These are phyloP conservation scores for Zygotorulaspora danielsina DNA, from an alignment of 805 yeast species.

Conservation along the genomic window DNA sequence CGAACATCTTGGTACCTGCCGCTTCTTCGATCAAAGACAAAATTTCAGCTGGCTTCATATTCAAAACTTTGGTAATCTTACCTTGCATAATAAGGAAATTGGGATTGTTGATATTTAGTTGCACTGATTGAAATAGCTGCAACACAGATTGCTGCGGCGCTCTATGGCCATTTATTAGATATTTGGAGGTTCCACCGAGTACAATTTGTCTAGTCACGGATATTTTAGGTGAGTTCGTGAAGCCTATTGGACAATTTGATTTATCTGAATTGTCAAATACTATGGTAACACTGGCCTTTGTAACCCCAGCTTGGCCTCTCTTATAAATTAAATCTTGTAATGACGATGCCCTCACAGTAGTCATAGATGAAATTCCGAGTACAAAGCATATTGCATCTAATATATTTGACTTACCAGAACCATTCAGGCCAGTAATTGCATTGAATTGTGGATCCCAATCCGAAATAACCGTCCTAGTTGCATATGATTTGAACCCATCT, in stretches of 20 bases:
- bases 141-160: conserved; percentile 93
- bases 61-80: conserved; percentile 91
- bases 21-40: conserved; percentile 94
- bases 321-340: conserved; percentile 92
- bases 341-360: conserved; percentile 91
- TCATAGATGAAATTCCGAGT: conserved; percentile 90
- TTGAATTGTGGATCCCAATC: conserved; percentile 96
- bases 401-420: conserved; percentile 95
- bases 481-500: conserved; percentile 97
- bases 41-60: conserved; percentile 91
- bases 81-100: conserved; percentile 99
- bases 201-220: conserved; percentile 89
- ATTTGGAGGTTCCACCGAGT: conserved; percentile 88
- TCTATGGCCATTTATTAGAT: conserved; percentile 89
- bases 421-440: conserved; percentile 96
- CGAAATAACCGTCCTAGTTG: conserved; percentile 90
- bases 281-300: conserved; percentile 93
- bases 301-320: conserved; percentile 97
- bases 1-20: conserved; percentile 95
- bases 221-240: conserved; percentile 69
- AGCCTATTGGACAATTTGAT: conserved; percentile 79
- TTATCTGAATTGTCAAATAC: conserved; percentile 86
- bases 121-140: conserved; percentile 89
- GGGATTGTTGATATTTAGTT: conserved; percentile 92
- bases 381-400: conserved; percentile 97